Conservation (phyloP, 441 rosid species). For the Corymbia citriodora region DNA sequence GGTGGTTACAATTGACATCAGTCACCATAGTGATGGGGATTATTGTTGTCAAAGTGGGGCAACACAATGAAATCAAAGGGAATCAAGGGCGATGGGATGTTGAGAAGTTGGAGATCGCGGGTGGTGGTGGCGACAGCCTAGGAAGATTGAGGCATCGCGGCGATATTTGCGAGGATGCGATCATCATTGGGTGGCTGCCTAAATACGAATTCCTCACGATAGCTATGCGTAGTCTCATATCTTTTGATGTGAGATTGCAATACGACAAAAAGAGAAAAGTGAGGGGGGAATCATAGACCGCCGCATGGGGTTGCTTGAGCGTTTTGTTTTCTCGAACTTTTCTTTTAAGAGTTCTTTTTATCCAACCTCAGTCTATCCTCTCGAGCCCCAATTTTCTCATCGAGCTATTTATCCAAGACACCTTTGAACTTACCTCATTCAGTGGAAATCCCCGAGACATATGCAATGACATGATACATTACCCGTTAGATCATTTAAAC, state of each 20-base stretch:
- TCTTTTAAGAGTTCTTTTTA: neutral
- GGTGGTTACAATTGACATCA: neutral
- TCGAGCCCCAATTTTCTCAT: neutral
- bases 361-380: neutral
- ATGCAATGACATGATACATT: neutral
- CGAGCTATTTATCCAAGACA: neutral
- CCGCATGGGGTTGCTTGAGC: neutral
- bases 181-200: fast-evolving
- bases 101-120: neutral
- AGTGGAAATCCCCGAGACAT: neutral
- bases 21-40: neutral
- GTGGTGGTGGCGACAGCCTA: neutral
- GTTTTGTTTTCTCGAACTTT: neutral
- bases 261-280: neutral
- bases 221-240: fast-evolving
- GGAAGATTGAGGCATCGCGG: neutral
- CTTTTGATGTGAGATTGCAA: no score
- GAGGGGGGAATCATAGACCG: neutral
- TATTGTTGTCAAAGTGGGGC: neutral
- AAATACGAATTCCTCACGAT: neutral
- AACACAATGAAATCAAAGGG: neutral
- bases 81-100: neutral
- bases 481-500: neutral
- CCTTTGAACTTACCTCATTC: neutral
- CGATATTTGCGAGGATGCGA: fast-evolving